A percentile compares a stretch with the other conserved stretches of the same genome.
Conservation (phyloP, 495 filamentous ascomycete species). For the Penicillium angulare region DNA sequence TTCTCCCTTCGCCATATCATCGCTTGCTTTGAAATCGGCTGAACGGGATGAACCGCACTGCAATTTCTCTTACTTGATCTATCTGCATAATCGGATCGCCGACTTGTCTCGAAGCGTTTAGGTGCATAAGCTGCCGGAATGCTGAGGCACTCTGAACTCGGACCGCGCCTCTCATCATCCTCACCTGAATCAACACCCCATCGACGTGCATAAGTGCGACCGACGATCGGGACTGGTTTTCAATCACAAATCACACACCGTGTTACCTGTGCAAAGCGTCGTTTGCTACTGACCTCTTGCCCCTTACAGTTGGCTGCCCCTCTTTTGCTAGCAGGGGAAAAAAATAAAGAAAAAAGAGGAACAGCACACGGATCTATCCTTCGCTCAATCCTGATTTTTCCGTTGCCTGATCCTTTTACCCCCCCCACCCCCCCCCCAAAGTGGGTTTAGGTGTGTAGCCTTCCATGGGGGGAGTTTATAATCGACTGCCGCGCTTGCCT, state of each 20-base stretch:
- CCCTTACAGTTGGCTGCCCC: constrained; percentile 17
- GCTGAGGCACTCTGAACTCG: constrained; percentile 22
- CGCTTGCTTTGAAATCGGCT: too few species aligned
- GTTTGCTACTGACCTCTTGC: constrained; percentile 7
- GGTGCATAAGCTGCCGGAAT: constrained; percentile 11
- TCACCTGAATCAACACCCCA: constrained; percentile 22
- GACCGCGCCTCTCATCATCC: constrained; percentile 18
- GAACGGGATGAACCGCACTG: too few species aligned
- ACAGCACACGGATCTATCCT: constrained; percentile 20
- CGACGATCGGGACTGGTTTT: constrained; percentile 32
- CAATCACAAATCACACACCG: constrained; percentile 13
- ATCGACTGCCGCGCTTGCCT: constrained; percentile 26
- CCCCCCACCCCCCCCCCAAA: too few species aligned
- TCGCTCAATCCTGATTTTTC: background rate
- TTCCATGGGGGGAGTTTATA: constrained; percentile 1
- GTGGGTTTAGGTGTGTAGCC: background rate
- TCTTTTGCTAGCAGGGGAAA: too few species aligned
- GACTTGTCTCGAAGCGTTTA: background rate
- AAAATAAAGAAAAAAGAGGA: background rate
- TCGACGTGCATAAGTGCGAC: constrained; percentile 42
- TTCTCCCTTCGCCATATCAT: background rate
- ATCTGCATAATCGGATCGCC: background rate
- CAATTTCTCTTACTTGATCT: background rate
- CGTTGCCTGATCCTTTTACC: constrained; percentile 5
- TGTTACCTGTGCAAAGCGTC: too few species aligned